Percentiles rank a stretch among this genome's conserved stretches.
These are phyloP conservation scores for Colletotrichum graminicola DNA, from an alignment of 2,329 filamentous ascomycete species.

Conservation along the genomic window DNA sequence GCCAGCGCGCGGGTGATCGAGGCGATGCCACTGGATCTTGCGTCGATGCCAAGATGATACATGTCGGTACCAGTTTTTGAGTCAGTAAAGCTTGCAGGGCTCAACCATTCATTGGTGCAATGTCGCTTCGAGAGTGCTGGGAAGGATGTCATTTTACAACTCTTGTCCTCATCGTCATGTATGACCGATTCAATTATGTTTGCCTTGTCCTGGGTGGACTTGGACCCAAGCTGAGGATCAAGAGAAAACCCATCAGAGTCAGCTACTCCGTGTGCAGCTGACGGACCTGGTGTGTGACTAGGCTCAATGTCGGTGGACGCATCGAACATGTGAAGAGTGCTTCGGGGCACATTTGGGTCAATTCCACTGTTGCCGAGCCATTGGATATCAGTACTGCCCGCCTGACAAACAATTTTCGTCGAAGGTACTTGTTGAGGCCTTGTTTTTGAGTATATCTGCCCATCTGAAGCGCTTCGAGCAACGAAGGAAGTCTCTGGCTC, in stretches of 20 bases:
- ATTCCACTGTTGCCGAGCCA: slow-evolving; percentile 45
- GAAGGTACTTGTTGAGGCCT: slow-evolving; percentile 35
- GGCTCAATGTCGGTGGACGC: background rate
- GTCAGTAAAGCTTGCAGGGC: slow-evolving; percentile 37
- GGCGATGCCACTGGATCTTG: slow-evolving; percentile 44
- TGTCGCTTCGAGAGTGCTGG: slow-evolving; percentile 50
- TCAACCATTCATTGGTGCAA: slow-evolving; percentile 51
- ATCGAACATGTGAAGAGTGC: too few relatives aligned
- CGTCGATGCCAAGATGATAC: slow-evolving; percentile 51
- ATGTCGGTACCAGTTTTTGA: slow-evolving; percentile 34
- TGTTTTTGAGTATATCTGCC: slow-evolving; percentile 44
- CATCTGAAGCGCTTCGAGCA: slow-evolving; percentile 43
- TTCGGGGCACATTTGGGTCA: too few relatives aligned
- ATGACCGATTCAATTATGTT: background rate
- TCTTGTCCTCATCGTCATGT: background rate
- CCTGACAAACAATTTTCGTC: slow-evolving; percentile 49
- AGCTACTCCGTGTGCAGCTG: background rate
- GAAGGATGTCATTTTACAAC: slow-evolving; percentile 50
- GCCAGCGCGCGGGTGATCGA: slow-evolving; percentile 25
- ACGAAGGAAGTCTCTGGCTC: slow-evolving; percentile 50
- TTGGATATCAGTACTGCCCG: slow-evolving; percentile 49
- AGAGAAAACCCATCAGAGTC: slow-evolving; percentile 6
- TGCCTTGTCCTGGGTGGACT: background rate
- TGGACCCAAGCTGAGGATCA: background rate
- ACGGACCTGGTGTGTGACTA: background rate